Conservation (phyloP, 352 stramenopile genomes). For the Bremia lactucae region DNA sequence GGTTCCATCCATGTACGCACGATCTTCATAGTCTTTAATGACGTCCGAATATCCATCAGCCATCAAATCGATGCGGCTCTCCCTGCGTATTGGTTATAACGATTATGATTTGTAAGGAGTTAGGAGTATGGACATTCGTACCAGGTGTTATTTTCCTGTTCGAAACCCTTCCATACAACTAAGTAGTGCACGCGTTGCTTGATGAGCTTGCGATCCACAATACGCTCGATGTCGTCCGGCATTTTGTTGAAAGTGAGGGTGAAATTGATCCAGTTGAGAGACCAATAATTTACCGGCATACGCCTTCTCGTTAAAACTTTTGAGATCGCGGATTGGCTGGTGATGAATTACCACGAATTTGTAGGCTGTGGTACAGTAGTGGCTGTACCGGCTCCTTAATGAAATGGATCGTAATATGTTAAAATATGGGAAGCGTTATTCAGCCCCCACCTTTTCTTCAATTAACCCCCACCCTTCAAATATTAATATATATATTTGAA, state of each 20-base stretch:
- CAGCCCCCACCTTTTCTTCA: no score
- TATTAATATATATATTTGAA: no score
- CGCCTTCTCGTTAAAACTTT: conserved; percentile 3
- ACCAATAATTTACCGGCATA: conserved; percentile 9
- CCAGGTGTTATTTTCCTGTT: conserved; percentile 81
- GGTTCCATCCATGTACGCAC: conserved; percentile 21
- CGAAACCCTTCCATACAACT: conserved; percentile 67
- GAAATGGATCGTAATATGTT: no score
- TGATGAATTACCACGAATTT: background rate
- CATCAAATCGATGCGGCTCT: conserved; percentile 73
- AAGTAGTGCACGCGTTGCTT: conserved; percentile 78
- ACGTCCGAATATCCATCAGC: conserved; percentile 61
- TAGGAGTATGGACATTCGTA: conserved; percentile 11
- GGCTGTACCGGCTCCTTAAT: no score
- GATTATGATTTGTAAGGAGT: conserved; percentile 1
- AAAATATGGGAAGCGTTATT: no score
- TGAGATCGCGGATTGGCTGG: conserved; percentile 1
- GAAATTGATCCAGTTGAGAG: conserved; percentile 5
- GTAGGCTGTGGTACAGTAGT: no score
- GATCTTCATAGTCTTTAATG: conserved; percentile 62
- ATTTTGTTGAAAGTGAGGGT: conserved; percentile 16
- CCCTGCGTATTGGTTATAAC: conserved; percentile 27
- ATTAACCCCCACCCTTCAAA: no score
- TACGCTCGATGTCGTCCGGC: conserved; percentile 63
- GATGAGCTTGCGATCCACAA: conserved; percentile 73